Conservation (phyloP, 1,139 yeast genomes). For the Taphrina communis region DNA sequence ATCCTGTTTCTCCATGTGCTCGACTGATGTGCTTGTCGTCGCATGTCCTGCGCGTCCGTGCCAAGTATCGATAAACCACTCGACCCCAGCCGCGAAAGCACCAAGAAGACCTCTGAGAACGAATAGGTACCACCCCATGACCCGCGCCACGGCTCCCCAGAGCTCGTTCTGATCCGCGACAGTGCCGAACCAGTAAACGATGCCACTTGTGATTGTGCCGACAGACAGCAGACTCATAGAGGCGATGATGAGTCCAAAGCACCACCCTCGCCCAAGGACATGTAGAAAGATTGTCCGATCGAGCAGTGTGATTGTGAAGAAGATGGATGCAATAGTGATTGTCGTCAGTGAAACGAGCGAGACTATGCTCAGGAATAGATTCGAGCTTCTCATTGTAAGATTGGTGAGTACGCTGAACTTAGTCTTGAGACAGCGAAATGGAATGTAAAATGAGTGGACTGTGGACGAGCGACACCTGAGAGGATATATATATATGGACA, state of each 20-base stretch:
- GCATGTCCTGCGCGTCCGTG: not conserved
- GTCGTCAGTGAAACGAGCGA: constrained; percentile 2
- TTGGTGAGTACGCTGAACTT: too few relatives aligned
- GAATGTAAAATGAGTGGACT: too few relatives aligned
- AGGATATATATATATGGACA: too few relatives aligned
- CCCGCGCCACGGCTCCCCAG: constrained; percentile 5
- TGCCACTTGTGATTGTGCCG: constrained; percentile 4
- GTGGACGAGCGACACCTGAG: too few relatives aligned
- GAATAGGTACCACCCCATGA: constrained; percentile 3
- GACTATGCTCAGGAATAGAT: constrained; percentile 8
- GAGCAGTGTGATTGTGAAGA: constrained; percentile 2
- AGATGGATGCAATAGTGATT: constrained; percentile 1
- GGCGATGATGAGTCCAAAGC: constrained; percentile 24
- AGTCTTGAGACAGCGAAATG: too few relatives aligned
- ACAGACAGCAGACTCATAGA: not conserved
- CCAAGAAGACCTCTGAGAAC: not conserved
- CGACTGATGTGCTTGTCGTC: not conserved
- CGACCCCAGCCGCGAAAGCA: not conserved
- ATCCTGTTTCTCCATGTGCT: not conserved
- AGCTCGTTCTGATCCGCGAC: constrained; percentile 10
- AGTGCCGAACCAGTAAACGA: constrained; percentile 18
- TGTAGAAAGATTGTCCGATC: constrained; percentile 2
- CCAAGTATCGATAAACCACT: constrained; percentile 12
- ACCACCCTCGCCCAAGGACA: constrained; percentile 10
- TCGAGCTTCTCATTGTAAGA: constrained; percentile 14